These are phyloP conservation scores for Gossypium anomalum DNA, from an alignment of 345 rosid species.

Conservation along the genomic window DNA sequence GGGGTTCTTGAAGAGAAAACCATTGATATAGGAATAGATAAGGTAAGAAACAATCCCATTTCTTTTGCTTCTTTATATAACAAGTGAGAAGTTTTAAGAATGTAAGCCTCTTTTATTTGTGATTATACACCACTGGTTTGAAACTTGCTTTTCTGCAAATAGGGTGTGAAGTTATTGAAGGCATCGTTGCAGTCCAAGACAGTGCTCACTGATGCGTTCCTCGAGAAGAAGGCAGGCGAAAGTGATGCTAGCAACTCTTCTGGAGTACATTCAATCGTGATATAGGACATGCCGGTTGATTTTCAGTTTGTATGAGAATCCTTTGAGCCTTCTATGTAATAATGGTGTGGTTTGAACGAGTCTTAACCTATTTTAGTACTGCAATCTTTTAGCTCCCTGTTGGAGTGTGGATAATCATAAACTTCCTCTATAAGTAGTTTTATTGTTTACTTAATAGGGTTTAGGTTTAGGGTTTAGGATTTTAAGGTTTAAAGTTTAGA, in stretches of 20 bases:
- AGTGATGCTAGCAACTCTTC: background rate
- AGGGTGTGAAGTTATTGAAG: conserved; percentile 13
- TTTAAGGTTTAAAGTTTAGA: too few relatives aligned
- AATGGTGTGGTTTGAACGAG: too few relatives aligned
- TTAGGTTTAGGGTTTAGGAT: too few relatives aligned
- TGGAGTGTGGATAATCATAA: background rate
- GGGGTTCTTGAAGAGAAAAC: conserved; percentile 16
- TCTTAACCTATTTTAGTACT: background rate
- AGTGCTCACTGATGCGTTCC: background rate
- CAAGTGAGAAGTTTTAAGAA: background rate
- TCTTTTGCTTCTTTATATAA: background rate
- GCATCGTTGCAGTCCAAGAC: conserved; percentile 6
- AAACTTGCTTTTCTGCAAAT: background rate
- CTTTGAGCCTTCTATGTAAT: too few relatives aligned
- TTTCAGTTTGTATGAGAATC: background rate
- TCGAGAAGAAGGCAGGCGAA: background rate
- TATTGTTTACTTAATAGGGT: too few relatives aligned
- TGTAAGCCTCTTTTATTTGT: background rate
- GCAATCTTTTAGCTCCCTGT: background rate
- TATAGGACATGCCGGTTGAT: background rate
- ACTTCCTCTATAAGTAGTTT: background rate
- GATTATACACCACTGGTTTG: background rate
- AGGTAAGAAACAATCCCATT: conserved; percentile 12
- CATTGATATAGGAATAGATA: conserved; percentile 14
- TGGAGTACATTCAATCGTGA: background rate